Conservation (phyloP, 2,329 filamentous ascomycete genomes). For the Beauveria australis region DNA sequence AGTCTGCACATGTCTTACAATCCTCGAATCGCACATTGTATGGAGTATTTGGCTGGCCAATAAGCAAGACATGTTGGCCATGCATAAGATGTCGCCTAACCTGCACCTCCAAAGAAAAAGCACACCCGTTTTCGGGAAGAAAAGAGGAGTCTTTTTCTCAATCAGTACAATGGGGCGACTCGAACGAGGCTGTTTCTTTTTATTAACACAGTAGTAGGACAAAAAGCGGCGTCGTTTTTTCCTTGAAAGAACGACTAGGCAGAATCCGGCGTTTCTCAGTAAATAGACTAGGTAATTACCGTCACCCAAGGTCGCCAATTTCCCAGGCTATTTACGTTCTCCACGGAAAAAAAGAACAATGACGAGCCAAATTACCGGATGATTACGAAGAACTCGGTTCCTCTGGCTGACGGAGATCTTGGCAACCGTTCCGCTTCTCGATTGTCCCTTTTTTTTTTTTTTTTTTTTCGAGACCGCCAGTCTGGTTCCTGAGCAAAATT, state of each 20-base stretch:
- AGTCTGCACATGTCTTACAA: not conserved
- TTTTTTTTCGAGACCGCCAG: not conserved
- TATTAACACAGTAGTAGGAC: no score
- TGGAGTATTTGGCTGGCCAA: not conserved
- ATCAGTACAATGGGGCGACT: not conserved
- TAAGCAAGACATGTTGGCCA: not conserved
- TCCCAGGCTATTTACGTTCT: not conserved
- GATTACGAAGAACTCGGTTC: not conserved
- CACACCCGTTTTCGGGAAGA: not conserved
- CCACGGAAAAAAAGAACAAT: not conserved
- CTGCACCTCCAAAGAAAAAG: not conserved
- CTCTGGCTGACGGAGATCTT: not conserved
- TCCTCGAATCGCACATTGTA: not conserved
- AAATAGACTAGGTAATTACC: not conserved
- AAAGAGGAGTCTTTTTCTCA: slow-evolving; percentile 1
- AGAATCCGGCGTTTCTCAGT: not conserved
- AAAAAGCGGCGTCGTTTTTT: no score
- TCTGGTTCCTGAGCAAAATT: not conserved
- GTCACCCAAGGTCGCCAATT: not conserved
- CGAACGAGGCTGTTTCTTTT: no score
- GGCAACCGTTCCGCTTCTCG: not conserved
- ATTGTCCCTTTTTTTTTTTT: not conserved
- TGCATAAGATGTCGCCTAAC: not conserved
- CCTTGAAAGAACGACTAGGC: not conserved
- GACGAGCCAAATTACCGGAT: not conserved